A percentile compares a stretch with the other conserved stretches of the same genome.
phyloP scores from a whole-genome alignment of 2,329 filamentous ascomycete species.

The Ophiosphaerella korrae region DNA sequence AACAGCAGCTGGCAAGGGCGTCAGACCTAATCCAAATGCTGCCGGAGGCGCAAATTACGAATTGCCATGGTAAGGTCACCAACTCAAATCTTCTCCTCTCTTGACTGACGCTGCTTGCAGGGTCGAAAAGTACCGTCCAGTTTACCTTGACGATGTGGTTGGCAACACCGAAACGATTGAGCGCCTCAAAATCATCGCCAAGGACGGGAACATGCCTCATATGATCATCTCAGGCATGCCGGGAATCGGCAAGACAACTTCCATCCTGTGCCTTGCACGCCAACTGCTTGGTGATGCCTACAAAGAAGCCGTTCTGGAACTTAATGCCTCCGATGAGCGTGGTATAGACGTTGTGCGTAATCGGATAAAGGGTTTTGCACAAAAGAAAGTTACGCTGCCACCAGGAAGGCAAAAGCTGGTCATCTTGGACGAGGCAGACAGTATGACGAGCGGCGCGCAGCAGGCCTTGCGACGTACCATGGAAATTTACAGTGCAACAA shows the following conservation, averaged over 20 bases:
- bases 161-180: slow-evolving; percentile 98
- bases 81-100: neutral
- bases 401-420: slow-evolving; percentile 92
- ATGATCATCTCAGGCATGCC: slow-evolving; percentile 99
- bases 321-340: slow-evolving; percentile 96
- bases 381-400: slow-evolving; percentile 97
- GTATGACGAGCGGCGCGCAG: slow-evolving; percentile 95
- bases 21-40: slow-evolving; percentile 49
- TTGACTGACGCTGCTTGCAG: slow-evolving; percentile 55
- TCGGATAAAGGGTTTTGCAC: slow-evolving; percentile 96
- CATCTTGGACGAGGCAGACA: slow-evolving; percentile 95
- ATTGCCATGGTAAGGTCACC: slow-evolving; percentile 70
- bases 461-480: slow-evolving; percentile 94
- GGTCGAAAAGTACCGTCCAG: slow-evolving; percentile 97
- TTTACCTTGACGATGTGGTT: slow-evolving; percentile 95
- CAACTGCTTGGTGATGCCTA: slow-evolving; percentile 91
- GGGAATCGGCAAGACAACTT: slow-evolving; percentile 97
- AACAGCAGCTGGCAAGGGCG: slow-evolving; percentile 50
- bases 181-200: slow-evolving; percentile 95
- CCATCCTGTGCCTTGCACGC: slow-evolving; percentile 87
- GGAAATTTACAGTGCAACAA: slow-evolving; percentile 98
- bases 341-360: slow-evolving; percentile 98
- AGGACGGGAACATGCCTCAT: slow-evolving; percentile 99
- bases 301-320: slow-evolving; percentile 94
- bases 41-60: slow-evolving; percentile 65